Percentiles rank a stretch among this genome's conserved stretches.
phyloP scores from a whole-genome alignment of 345 rosid species.

The Lepidium sativum region DNA sequence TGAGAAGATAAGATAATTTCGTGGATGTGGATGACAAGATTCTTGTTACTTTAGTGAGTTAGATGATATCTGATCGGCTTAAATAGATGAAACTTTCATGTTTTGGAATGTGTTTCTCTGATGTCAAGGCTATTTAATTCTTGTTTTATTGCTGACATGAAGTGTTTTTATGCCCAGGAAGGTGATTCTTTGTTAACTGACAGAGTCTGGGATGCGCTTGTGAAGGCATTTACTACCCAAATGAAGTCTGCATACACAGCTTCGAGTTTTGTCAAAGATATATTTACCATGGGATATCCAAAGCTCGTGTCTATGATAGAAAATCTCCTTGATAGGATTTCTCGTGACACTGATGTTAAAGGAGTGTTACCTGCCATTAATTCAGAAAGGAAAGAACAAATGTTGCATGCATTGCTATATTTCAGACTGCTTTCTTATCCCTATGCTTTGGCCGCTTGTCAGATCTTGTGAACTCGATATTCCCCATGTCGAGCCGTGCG shows the following conservation, averaged over 20 bases:
- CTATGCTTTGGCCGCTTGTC: slow-evolving; percentile 72
- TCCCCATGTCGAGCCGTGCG: slow-evolving; percentile 92
- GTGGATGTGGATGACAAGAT: neutral
- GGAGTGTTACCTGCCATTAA: slow-evolving; percentile 85
- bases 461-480: slow-evolving; percentile 78
- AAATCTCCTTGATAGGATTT: slow-evolving; percentile 82
- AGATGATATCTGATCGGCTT: neutral
- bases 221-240: slow-evolving; percentile 82
- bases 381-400: slow-evolving; percentile 63
- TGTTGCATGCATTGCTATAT: slow-evolving; percentile 68
- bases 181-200: slow-evolving; percentile 78
- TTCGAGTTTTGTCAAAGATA: slow-evolving; percentile 95
- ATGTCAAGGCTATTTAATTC: neutral
- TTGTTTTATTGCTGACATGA: slow-evolving; percentile 18
- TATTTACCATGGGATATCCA: slow-evolving; percentile 86
- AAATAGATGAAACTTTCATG: neutral
- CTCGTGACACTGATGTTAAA: slow-evolving; percentile 73
- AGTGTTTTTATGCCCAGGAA: slow-evolving; percentile 44
- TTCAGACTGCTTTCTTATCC: slow-evolving; percentile 87
- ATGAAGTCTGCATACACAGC: slow-evolving; percentile 96
- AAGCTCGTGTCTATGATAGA: slow-evolving; percentile 79
- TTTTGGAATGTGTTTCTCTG: neutral
- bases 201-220: slow-evolving; percentile 94
- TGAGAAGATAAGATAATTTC: neutral
- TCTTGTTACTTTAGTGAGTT: neutral